phyloP scores from a whole-genome alignment of 441 rosid genomes.

The Manihot esculenta region DNA sequence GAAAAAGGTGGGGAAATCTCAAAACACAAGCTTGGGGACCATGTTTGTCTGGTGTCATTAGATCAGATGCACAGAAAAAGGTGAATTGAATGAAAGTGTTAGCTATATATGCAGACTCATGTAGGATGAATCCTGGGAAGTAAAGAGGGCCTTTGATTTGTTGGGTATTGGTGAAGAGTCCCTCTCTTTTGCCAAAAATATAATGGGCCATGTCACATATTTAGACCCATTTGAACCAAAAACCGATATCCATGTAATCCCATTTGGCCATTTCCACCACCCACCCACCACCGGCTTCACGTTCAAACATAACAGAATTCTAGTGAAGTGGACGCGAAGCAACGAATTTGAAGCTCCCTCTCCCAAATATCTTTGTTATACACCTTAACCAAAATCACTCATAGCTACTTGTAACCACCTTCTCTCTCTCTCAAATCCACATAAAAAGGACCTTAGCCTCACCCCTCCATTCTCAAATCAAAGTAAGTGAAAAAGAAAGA shows the following conservation, averaged over 20 bases:
- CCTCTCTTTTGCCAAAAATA: conserved; percentile 22
- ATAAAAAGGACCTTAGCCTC: conserved; percentile 17
- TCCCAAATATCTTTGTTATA: background rate
- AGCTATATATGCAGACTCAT: too few species aligned
- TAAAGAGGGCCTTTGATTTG: conserved; percentile 10
- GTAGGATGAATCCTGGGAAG: too few species aligned
- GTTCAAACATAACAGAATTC: conserved; percentile 35
- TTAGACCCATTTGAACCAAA: conserved; percentile 7
- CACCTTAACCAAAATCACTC: conserved; percentile 16
- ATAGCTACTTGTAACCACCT: conserved; percentile 24
- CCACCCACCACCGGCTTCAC: conserved; percentile 17
- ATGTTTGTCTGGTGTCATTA: too few species aligned
- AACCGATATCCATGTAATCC: background rate
- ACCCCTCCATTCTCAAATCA: too few species aligned
- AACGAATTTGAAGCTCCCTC: conserved; percentile 47
- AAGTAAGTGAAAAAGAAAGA: too few species aligned
- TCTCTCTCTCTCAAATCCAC: conserved; percentile 9
- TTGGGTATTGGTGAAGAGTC: conserved; percentile 39
- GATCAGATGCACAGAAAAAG: too few species aligned
- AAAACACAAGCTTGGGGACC: too few species aligned
- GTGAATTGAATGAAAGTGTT: too few species aligned
- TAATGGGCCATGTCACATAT: background rate
- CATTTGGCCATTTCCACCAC: background rate
- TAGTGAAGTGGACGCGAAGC: conserved; percentile 94
- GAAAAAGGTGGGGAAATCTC: too few species aligned